A percentile compares a stretch with the other conserved stretches of the same genome.
phyloP scores from a whole-genome alignment of 2,329 filamentous ascomycete genomes.

The Xylariaceae sp. region DNA sequence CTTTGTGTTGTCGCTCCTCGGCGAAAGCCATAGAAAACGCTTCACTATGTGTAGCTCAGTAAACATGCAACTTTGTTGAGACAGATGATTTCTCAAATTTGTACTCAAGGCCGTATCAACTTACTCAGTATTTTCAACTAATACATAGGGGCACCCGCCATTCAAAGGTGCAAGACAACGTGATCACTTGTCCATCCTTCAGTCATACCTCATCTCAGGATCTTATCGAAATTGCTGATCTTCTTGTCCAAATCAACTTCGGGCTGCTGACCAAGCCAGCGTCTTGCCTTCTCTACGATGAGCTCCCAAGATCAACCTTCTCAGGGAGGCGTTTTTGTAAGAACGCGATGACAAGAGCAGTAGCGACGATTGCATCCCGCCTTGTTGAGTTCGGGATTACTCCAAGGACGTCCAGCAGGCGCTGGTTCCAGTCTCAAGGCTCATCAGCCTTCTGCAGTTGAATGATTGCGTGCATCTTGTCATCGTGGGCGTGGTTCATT shows the following conservation, averaged over 20 bases:
- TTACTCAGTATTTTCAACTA: too few relatives aligned
- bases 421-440: conserved; percentile 20
- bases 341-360: conserved; percentile 20
- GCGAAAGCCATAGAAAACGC: conserved; percentile 3
- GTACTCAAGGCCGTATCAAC: too few relatives aligned
- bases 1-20: conserved; percentile 13
- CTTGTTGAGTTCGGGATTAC: neutral
- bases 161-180: too few relatives aligned
- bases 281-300: conserved; percentile 17
- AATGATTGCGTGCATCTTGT: conserved; percentile 19
- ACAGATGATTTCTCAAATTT: neutral
- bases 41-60: neutral
- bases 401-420: neutral
- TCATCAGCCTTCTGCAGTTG: conserved; percentile 24
- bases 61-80: neutral
- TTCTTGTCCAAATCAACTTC: conserved; percentile 8
- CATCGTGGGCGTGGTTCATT: too few relatives aligned
- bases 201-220: neutral
- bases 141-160: neutral
- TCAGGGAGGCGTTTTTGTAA: neutral
- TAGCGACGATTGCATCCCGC: neutral
- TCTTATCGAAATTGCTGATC: conserved; percentile 9
- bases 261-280: conserved; percentile 16
- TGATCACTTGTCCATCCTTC: too few relatives aligned
- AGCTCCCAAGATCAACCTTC: conserved; percentile 22